These are phyloP conservation scores for Ceratocystis eucalypticola DNA, from an alignment of 2,329 filamentous ascomycete species.

Conservation along the genomic window DNA sequence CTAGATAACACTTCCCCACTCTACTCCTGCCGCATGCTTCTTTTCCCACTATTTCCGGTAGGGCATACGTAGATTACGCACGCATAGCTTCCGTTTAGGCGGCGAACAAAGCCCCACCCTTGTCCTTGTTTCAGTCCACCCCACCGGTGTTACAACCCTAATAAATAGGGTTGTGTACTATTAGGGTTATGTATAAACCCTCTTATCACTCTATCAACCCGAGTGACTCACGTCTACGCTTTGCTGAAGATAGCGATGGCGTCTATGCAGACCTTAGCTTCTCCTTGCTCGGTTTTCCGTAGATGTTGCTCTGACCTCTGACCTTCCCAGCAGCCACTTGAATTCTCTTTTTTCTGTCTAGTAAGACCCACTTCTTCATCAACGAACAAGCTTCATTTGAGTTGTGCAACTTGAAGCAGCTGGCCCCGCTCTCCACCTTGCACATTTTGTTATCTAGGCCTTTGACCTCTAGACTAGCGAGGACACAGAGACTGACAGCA, in stretches of 20 bases:
- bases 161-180: not conserved
- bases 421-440: not conserved
- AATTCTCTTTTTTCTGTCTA: too few relatives aligned
- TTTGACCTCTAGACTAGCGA: too few relatives aligned
- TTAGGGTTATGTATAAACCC: not conserved
- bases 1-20: not conserved
- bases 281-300: not conserved
- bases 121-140: too few relatives aligned
- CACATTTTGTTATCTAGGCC: not conserved
- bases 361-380: too few relatives aligned
- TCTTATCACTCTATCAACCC: not conserved
- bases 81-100: not conserved
- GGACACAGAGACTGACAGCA: too few relatives aligned
- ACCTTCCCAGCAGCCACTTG: not conserved
- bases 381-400: too few relatives aligned
- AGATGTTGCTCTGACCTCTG: not conserved
- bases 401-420: too few relatives aligned
- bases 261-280: not conserved
- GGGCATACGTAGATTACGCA: not conserved
- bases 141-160: not conserved
- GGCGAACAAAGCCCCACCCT: not conserved
- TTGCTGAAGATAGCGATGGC: not conserved
- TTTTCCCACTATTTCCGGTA: not conserved
- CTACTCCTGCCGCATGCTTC: not conserved
- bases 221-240: conserved; percentile 5